Evolutionary conservation across 2,329 filamentous ascomycete species (phyloP).

Genomic region (Cladosporium sp.): DNA sequence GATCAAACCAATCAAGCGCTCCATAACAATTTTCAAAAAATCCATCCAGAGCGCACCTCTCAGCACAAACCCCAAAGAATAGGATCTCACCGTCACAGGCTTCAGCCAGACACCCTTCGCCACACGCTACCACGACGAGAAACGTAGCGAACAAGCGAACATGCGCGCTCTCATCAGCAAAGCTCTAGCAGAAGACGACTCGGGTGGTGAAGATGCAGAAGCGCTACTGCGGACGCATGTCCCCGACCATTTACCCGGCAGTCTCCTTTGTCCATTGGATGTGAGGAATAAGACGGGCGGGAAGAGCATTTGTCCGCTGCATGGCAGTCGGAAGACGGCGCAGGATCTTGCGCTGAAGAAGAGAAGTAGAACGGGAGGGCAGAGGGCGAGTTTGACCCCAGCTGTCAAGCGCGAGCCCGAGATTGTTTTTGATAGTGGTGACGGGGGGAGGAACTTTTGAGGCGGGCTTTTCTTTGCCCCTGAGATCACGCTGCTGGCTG

Average conservation of each 20-base stretch:
- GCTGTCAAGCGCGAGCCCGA: constrained; percentile 18
- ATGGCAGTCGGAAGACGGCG: constrained; percentile 34
- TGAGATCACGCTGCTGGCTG: background rate
- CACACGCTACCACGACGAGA: constrained; percentile 34
- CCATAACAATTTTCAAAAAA: background rate
- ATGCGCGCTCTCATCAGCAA: constrained; percentile 31
- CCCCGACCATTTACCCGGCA: constrained; percentile 46
- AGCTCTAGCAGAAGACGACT: constrained; percentile 27
- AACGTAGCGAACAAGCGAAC: constrained; percentile 27
- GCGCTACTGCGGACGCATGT: constrained; percentile 39
- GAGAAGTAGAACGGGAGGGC: constrained; percentile 10
- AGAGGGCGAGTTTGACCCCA: constrained; percentile 5
- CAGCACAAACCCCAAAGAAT: constrained; percentile 19
- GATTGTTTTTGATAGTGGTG: constrained; percentile 24
- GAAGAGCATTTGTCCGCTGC: constrained; percentile 41
- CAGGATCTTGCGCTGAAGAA: constrained; percentile 2
- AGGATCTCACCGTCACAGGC: constrained; percentile 29
- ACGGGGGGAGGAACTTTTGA: constrained; percentile 10
- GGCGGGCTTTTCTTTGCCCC: background rate
- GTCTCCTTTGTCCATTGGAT: constrained; percentile 45
- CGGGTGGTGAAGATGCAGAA: constrained; percentile 27
- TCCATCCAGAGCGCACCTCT: background rate
- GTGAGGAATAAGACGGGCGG: constrained; percentile 39
- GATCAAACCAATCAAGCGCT: background rate
- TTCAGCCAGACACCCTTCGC: constrained; percentile 36